phyloP scores from a whole-genome alignment of 2,329 filamentous ascomycete genomes.

The Tolypocladium amazonense region DNA sequence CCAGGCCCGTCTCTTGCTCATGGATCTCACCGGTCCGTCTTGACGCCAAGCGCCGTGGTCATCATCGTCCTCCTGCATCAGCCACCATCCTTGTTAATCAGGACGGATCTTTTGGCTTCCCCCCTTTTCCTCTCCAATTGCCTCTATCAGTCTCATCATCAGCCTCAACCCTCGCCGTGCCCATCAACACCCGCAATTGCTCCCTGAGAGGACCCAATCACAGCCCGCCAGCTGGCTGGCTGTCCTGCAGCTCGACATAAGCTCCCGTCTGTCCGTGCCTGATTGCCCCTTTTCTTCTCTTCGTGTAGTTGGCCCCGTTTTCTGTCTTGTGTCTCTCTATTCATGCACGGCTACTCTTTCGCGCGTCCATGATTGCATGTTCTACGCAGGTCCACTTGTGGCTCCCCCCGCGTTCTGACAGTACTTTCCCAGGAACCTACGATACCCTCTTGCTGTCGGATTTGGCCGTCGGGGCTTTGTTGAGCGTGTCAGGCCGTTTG shows the following conservation, averaged over 20 bases:
- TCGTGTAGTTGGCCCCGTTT: not conserved
- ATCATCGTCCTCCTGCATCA: not conserved
- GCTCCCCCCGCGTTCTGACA: not conserved
- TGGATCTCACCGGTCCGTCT: not conserved
- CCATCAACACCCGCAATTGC: slow-evolving; percentile 9
- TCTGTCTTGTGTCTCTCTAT: not conserved
- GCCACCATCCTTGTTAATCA: not conserved
- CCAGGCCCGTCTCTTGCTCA: not conserved
- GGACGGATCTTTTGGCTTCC: not conserved
- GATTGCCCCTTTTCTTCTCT: not conserved
- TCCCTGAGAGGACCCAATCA: slow-evolving; percentile 18
- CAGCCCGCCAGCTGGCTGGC: slow-evolving; percentile 22
- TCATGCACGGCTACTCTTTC: not conserved
- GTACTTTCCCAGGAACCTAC: not conserved
- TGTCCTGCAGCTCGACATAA: not conserved
- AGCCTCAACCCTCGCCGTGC: not conserved
- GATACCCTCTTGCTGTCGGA: not conserved
- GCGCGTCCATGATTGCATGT: not conserved
- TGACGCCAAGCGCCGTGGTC: not conserved
- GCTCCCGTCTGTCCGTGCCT: not conserved
- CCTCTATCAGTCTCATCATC: not conserved
- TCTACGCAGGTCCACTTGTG: not conserved
- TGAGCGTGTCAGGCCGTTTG: not conserved
- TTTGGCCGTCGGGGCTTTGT: not conserved
- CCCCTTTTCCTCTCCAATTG: not conserved